Conservation (phyloP, 371 early-diverging fungal species). For the Mucor plumbeus region DNA sequence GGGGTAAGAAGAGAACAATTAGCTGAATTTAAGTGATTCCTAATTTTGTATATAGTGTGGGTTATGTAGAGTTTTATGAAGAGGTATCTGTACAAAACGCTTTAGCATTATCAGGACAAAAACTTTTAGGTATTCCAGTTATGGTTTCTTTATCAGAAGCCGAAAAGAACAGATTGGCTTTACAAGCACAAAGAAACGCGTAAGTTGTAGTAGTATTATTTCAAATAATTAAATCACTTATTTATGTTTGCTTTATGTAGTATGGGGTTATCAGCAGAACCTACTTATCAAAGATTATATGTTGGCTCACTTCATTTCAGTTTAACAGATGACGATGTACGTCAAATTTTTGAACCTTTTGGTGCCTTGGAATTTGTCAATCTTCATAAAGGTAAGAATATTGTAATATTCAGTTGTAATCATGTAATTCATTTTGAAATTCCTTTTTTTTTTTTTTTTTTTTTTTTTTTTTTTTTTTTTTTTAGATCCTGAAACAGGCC, state of each 20-base stretch:
- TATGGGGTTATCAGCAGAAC: constrained; percentile 45
- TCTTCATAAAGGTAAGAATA: constrained; percentile 62
- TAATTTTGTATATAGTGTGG: constrained; percentile 48
- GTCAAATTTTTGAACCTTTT: constrained; percentile 85
- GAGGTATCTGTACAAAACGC: constrained; percentile 85
- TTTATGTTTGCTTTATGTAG: constrained; percentile 11
- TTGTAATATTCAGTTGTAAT: background rate
- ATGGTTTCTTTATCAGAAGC: constrained; percentile 91
- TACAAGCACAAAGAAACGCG: constrained; percentile 60
- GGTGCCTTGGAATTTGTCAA: constrained; percentile 86
- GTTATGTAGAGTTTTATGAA: constrained; percentile 95
- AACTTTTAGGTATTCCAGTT: constrained; percentile 93
- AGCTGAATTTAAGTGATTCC: background rate
- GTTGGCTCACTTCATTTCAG: constrained; percentile 83
- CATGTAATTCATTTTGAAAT: too few species aligned
- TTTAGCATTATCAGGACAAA: constrained; percentile 83
- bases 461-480: too few species aligned
- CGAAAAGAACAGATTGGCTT: constrained; percentile 87
- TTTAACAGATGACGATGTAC: constrained; percentile 85
- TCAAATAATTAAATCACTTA: background rate
- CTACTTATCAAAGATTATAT: constrained; percentile 74
- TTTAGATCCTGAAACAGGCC: constrained; percentile 78
- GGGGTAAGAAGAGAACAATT: constrained; percentile 68
- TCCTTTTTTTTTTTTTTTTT: too few species aligned
- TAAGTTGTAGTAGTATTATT: constrained; percentile 34